Evolutionary conservation across 208 protist species (phyloP).

Genomic region (Cochliopodium minus): DNA sequence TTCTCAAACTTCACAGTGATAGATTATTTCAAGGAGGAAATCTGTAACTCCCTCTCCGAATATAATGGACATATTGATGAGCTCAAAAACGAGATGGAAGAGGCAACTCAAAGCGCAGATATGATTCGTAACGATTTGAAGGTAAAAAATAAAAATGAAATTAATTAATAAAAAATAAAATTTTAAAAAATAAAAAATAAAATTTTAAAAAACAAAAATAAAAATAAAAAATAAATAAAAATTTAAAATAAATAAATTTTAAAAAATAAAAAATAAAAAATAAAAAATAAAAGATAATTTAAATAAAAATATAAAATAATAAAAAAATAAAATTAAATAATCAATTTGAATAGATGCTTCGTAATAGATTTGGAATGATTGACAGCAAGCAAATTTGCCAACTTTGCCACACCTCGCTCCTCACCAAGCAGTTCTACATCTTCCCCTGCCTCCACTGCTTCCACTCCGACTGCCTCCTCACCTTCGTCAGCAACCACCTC

Average conservation of each 20-base stretch:
- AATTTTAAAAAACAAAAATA: too few relatives aligned
- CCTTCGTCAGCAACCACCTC: neutral
- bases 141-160: too few relatives aligned
- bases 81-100: conserved; percentile 57
- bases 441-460: conserved; percentile 58
- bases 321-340: conserved; percentile 12
- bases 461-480: conserved; percentile 41
- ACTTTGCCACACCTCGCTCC: conserved; percentile 43
- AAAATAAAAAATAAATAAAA: too few relatives aligned
- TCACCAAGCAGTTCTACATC: conserved; percentile 34
- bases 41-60: conserved; percentile 61
- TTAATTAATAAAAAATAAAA: conserved; percentile 3
- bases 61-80: conserved; percentile 59
- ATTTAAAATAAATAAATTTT: too few relatives aligned
- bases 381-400: conserved; percentile 46
- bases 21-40: conserved; percentile 74
- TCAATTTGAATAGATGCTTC: conserved; percentile 30
- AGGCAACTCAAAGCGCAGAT: conserved; percentile 57
- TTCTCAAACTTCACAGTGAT: conserved; percentile 70
- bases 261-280: too few relatives aligned
- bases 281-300: too few relatives aligned
- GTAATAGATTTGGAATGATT: conserved; percentile 56
- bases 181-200: conserved; percentile 6
- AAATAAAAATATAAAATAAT: neutral
- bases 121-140: conserved; percentile 66